Percentiles rank a stretch among this genome's conserved stretches.
These are phyloP conservation scores for Insectozyma bohioensis DNA, from an alignment of 1,139 yeast genomes.

Conservation along the genomic window DNA sequence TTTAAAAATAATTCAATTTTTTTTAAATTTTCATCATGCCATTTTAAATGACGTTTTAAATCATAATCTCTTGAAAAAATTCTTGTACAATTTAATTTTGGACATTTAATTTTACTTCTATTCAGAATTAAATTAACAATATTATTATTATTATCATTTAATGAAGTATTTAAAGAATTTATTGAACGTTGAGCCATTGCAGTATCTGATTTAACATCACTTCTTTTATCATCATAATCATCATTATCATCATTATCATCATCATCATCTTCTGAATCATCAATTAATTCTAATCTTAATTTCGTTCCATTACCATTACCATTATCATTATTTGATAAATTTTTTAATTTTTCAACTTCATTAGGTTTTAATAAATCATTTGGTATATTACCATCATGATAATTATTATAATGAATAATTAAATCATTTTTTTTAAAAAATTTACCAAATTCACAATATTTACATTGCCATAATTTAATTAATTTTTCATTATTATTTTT, in stretches of 20 bases:
- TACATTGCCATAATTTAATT: conserved; percentile 64
- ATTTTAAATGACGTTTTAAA: conserved; percentile 49
- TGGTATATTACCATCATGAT: conserved; percentile 44
- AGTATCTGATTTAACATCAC: conserved; percentile 16
- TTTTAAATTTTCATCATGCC: conserved; percentile 48
- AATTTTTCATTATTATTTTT: conserved; percentile 29
- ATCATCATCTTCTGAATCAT: conserved; percentile 6
- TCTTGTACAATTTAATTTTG: conserved; percentile 47
- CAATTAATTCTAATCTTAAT: too few relatives aligned
- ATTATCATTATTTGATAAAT: conserved; percentile 11
- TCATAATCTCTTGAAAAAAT: conserved; percentile 49
- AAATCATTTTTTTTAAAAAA: conserved; percentile 38
- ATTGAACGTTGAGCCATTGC: conserved; percentile 26
- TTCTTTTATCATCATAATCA: conserved; percentile 17
- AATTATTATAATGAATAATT: conserved; percentile 42
- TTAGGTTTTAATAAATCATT: conserved; percentile 21
- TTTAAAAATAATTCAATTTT: conserved; percentile 34
- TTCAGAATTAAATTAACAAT: conserved; percentile 38
- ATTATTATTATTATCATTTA: conserved; percentile 23
- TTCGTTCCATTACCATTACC: too few relatives aligned
- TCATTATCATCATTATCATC: conserved; percentile 3
- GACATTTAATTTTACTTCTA: conserved; percentile 43
- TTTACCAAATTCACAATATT: conserved; percentile 40
- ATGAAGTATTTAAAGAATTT: conserved; percentile 23
- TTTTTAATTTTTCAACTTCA: conserved; percentile 4